Evolutionary conservation across 805 yeast species (phyloP).

Genomic region (Ogataea polymorpha): DNA sequence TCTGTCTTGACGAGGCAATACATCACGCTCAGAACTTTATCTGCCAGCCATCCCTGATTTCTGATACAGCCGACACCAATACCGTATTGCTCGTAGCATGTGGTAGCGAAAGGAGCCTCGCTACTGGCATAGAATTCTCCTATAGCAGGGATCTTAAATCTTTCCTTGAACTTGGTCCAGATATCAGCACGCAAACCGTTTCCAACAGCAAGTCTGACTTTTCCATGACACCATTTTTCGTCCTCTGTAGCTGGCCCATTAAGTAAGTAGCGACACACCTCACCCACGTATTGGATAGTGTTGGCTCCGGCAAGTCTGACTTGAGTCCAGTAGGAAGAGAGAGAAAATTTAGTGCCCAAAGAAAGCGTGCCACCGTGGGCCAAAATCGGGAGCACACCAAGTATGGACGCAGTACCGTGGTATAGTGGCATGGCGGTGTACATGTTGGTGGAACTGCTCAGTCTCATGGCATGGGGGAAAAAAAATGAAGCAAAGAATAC

Average conservation of each 20-base stretch:
- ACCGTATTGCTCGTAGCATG: constrained; percentile 58
- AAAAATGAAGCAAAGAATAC: constrained; percentile 65
- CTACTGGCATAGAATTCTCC: constrained; percentile 95
- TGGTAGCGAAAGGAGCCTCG: constrained; percentile 86
- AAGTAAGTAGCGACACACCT: constrained; percentile 81
- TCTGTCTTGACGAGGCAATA: constrained; percentile 72
- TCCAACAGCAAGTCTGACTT: constrained; percentile 73
- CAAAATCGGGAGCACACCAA: constrained; percentile 69
- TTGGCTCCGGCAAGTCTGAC: constrained; percentile 69
- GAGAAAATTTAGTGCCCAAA: constrained; percentile 76
- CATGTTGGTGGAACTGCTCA: constrained; percentile 52
- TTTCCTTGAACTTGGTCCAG: constrained; percentile 74
- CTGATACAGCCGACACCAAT: constrained; percentile 86
- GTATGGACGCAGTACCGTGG: constrained; percentile 88
- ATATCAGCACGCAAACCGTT: constrained; percentile 89
- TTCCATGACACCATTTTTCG: constrained; percentile 24
- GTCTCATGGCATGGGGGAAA: constrained; percentile 66
- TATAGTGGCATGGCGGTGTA: constrained; percentile 94
- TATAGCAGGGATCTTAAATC: constrained; percentile 70
- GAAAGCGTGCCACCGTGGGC: constrained; percentile 71
- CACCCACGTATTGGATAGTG: constrained; percentile 91
- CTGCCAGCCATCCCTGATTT: constrained; percentile 74
- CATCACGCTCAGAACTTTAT: constrained; percentile 45
- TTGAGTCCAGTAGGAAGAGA: constrained; percentile 87
- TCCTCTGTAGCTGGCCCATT: constrained; percentile 43